Evolutionary conservation across 2,329 filamentous ascomycete genomes (phyloP).

Genomic region (Cladophialophora bantiana): DNA sequence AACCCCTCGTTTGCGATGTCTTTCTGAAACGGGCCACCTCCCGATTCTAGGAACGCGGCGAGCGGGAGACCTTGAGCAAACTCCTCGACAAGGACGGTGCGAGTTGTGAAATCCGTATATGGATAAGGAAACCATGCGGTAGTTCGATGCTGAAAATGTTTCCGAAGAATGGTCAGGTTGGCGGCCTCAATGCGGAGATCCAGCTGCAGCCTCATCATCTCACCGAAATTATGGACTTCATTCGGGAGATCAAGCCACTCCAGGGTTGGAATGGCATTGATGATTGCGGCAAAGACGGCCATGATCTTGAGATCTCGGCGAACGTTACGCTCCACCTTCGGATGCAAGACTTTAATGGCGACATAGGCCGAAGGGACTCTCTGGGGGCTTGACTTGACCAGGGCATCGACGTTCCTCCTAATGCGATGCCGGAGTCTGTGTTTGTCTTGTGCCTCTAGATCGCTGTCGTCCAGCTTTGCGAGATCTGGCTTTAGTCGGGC

Average conservation of each 20-base stretch:
- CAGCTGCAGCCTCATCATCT: constrained; percentile 98
- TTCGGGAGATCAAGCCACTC: constrained; percentile 97
- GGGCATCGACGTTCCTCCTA: constrained; percentile 79
- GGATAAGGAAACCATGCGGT: constrained; percentile 98
- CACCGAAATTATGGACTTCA: constrained; percentile 90
- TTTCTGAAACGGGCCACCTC: constrained; percentile 88
- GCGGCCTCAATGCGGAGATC: constrained; percentile 94
- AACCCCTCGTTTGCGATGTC: constrained; percentile 95
- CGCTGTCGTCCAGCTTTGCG: constrained; percentile 66
- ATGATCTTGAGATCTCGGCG: constrained; percentile 93
- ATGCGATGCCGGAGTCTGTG: constrained; percentile 71
- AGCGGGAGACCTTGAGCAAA: constrained; percentile 94
- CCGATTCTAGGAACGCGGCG: constrained; percentile 87
- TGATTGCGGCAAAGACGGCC: constrained; percentile 82
- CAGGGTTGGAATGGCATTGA: constrained; percentile 90
- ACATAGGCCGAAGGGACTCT: constrained; percentile 90
- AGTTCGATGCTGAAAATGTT: constrained; percentile 85
- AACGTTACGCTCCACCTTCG: constrained; percentile 86
- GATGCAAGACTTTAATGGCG: constrained; percentile 94
- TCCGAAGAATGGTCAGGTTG: constrained; percentile 84
- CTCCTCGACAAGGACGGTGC: constrained; percentile 91
- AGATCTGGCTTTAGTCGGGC: constrained; percentile 86
- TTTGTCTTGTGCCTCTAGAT: constrained; percentile 59
- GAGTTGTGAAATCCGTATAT: constrained; percentile 89
- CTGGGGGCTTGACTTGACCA: constrained; percentile 85